Percentiles rank a stretch among this genome's conserved stretches.
Evolutionary conservation across 2,329 filamentous ascomycete genomes (phyloP).

Genomic region (Mollisia scopiformis): DNA sequence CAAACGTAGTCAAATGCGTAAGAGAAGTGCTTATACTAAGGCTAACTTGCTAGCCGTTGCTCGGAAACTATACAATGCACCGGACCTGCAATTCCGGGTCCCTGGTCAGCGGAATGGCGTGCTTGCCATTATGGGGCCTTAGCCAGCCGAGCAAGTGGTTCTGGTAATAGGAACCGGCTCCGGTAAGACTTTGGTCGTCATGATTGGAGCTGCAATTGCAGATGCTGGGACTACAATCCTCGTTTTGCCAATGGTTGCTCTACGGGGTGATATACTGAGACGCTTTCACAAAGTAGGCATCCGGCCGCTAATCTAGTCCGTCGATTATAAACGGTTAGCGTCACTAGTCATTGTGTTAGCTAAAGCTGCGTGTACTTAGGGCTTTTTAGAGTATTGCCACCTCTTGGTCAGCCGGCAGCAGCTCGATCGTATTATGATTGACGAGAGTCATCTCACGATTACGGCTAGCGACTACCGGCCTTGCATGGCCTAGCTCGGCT

Average conservation of each 20-base stretch:
- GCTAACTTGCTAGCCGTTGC: slow-evolving; percentile 9
- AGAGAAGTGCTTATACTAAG: no score
- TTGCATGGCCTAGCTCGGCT: background rate
- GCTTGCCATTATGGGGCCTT: slow-evolving; percentile 9
- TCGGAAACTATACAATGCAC: slow-evolving; percentile 3
- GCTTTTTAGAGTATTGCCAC: background rate
- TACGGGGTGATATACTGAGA: slow-evolving; percentile 15
- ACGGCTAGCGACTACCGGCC: background rate
- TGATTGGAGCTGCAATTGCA: slow-evolving; percentile 13
- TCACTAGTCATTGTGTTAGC: background rate
- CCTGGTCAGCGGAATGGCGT: slow-evolving; percentile 8
- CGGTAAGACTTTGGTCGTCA: slow-evolving; percentile 17
- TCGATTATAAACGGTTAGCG: background rate
- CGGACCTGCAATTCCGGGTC: slow-evolving; percentile 10
- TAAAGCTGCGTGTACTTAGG: background rate
- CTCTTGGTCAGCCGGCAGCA: background rate
- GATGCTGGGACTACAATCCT: slow-evolving; percentile 16
- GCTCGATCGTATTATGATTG: background rate
- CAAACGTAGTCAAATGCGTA: slow-evolving; percentile 1
- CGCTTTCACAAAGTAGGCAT: slow-evolving; percentile 10
- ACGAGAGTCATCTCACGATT: background rate
- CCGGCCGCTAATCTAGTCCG: background rate
- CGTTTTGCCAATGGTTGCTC: slow-evolving; percentile 14
- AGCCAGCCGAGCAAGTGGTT: slow-evolving; percentile 13
- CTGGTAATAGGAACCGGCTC: slow-evolving; percentile 12